A percentile compares a stretch with the other conserved stretches of the same genome.
These are phyloP conservation scores for Domatiomyces globalis DNA, from an alignment of 2,329 filamentous ascomycete genomes.

Conservation along the genomic window DNA sequence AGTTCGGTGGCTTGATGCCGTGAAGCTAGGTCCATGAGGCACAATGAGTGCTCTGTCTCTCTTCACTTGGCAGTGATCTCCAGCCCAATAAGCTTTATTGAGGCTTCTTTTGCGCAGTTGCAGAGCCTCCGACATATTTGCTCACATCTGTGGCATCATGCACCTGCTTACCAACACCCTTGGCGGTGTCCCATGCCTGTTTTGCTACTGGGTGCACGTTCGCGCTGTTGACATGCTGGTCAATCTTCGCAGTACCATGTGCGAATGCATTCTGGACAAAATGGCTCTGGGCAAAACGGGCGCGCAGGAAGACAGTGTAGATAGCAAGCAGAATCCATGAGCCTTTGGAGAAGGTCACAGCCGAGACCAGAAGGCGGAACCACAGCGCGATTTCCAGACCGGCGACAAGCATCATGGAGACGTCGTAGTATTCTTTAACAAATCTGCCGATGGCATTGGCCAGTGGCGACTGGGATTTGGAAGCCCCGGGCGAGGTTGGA, in stretches of 20 bases:
- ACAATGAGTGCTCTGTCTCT: background rate
- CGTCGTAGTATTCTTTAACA: constrained; percentile 96
- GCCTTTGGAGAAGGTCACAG: constrained; percentile 74
- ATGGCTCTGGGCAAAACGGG: constrained; percentile 74
- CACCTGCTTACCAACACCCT: constrained; percentile 57
- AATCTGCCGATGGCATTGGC: constrained; percentile 79
- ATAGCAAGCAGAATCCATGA: constrained; percentile 76
- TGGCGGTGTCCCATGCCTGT: constrained; percentile 67
- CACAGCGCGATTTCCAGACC: constrained; percentile 77
- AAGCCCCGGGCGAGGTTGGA: constrained; percentile 39
- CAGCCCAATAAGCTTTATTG: constrained; percentile 24
- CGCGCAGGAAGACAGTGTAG: constrained; percentile 87
- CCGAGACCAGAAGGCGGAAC: constrained; percentile 65
- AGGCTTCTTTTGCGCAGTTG: constrained; percentile 31
- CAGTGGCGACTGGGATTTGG: constrained; percentile 43
- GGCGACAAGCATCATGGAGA: constrained; percentile 86
- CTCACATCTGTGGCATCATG: constrained; percentile 65
- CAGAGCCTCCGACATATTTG: constrained; percentile 46
- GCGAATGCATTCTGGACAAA: constrained; percentile 79
- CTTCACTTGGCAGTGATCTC: background rate
- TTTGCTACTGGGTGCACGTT: constrained; percentile 67
- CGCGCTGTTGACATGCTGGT: constrained; percentile 72
- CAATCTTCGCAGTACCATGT: constrained; percentile 58
- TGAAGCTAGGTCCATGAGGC: background rate
- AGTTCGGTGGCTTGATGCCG: background rate